phyloP scores from a whole-genome alignment of 768 basidiomycete genomes.

The Phaeotremella fagi region DNA sequence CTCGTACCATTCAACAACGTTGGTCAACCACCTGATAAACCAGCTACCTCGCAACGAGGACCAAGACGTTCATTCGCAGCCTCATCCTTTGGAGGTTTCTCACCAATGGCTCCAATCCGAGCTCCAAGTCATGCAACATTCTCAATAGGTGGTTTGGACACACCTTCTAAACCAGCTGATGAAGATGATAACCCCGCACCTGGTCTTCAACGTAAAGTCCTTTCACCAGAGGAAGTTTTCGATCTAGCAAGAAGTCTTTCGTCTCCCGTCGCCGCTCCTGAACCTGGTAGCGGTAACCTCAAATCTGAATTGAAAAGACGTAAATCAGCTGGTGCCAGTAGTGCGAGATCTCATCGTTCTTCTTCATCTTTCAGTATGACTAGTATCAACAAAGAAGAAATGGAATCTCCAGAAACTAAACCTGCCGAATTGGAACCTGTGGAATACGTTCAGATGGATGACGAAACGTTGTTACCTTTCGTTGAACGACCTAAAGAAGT shows the following conservation, averaged over 20 bases:
- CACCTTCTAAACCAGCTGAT: constrained; percentile 10
- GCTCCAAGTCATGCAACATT: constrained; percentile 4
- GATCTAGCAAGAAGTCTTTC: constrained; percentile 33
- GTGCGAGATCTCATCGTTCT: neutral
- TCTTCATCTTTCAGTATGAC: constrained; percentile 1
- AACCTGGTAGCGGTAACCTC: constrained; percentile 40
- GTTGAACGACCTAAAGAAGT: constrained; percentile 78
- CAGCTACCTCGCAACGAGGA: constrained; percentile 36
- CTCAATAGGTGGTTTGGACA: neutral
- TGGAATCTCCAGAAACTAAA: constrained; percentile 7
- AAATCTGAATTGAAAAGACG: constrained; percentile 37
- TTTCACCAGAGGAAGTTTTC: constrained; percentile 43
- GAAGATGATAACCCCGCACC: constrained; percentile 11
- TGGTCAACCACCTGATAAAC: constrained; percentile 4
- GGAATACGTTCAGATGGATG: constrained; percentile 49
- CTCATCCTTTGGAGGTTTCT: constrained; percentile 31
- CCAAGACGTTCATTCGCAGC: constrained; percentile 38
- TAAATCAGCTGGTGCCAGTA: constrained; percentile 18
- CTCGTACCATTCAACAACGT: constrained; percentile 24
- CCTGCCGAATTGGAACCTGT: constrained; percentile 44
- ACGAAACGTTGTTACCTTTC: constrained; percentile 77
- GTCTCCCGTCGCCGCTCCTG: constrained; percentile 35
- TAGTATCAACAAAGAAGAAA: neutral
- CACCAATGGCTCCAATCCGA: constrained; percentile 16
- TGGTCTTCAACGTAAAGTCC: constrained; percentile 22